Percentiles rank a stretch among this genome's conserved stretches.
These are phyloP conservation scores for Saccharomyces jurei DNA, from an alignment of 805 yeast genomes.

Conservation along the genomic window DNA sequence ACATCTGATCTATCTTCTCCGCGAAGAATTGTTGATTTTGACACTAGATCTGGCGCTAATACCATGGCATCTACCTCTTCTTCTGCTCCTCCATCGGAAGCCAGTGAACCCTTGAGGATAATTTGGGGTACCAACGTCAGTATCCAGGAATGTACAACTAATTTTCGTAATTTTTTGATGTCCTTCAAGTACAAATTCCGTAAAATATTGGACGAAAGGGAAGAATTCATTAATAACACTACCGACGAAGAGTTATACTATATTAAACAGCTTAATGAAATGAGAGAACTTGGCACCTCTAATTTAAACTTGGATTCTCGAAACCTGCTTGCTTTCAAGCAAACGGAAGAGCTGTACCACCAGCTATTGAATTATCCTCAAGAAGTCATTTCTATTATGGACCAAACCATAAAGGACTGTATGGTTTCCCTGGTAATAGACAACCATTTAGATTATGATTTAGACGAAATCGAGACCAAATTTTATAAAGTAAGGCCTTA, in stretches of 20 bases:
- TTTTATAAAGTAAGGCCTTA: conserved; percentile 85
- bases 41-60: conserved; percentile 24
- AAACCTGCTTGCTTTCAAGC: conserved; percentile 67
- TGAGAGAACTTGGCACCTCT: conserved; percentile 72
- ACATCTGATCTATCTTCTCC: conserved; percentile 70
- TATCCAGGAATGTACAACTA: conserved; percentile 75
- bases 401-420: conserved; percentile 86
- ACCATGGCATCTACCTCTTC: conserved; percentile 19
- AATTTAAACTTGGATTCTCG: conserved; percentile 79
- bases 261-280: conserved; percentile 59
- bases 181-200: conserved; percentile 75
- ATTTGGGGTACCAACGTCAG: conserved; percentile 99
- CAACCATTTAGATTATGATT: conserved; percentile 40
- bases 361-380: conserved; percentile 91
- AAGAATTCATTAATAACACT: conserved; percentile 32
- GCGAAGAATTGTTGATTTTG: conserved; percentile 51
- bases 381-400: conserved; percentile 96
- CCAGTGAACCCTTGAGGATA: conserved; percentile 74
- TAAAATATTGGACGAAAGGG: conserved; percentile 35
- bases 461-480: conserved; percentile 66
- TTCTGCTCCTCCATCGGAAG: conserved; percentile 29
- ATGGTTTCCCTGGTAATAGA: conserved; percentile 68
- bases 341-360: conserved; percentile 70
- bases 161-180: conserved; percentile 76
- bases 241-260: conserved; percentile 71